phyloP scores from a whole-genome alignment of 2,329 filamentous ascomycete species.

The Plenodomus biglobosus region DNA sequence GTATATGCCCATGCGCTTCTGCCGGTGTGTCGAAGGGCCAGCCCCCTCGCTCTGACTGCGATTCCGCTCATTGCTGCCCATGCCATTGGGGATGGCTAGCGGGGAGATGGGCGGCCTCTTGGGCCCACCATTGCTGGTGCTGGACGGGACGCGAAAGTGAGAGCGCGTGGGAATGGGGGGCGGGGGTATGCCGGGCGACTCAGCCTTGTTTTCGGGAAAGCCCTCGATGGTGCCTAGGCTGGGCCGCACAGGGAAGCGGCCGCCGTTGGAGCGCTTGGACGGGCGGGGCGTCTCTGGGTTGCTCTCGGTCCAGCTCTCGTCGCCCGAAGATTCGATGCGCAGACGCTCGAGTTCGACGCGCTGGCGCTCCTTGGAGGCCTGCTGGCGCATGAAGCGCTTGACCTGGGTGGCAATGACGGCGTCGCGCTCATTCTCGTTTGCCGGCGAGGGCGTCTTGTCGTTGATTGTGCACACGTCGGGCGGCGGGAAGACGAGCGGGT shows the following conservation, averaged over 20 bases:
- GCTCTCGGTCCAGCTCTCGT: constrained; percentile 61
- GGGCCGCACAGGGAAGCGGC: constrained; percentile 66
- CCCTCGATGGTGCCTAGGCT: constrained; percentile 66
- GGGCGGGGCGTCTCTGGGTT: constrained; percentile 76
- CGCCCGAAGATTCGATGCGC: constrained; percentile 50
- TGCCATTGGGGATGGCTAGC: constrained; percentile 62
- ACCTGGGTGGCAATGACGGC: constrained; percentile 62
- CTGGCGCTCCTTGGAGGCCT: constrained; percentile 41
- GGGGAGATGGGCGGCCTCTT: constrained; percentile 74
- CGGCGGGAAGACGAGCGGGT: constrained; percentile 77
- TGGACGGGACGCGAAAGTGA: constrained; percentile 74
- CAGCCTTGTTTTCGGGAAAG: constrained; percentile 48
- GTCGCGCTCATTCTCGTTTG: constrained; percentile 62
- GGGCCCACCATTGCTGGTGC: constrained; percentile 60
- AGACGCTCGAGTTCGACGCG: constrained; percentile 36
- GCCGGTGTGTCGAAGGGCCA: constrained; percentile 53
- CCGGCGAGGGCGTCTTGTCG: constrained; percentile 47
- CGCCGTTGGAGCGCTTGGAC: constrained; percentile 57
- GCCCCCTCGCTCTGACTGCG: constrained; percentile 65
- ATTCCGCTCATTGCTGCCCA: constrained; percentile 62
- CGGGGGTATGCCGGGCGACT: constrained; percentile 45
- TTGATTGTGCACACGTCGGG: constrained; percentile 48
- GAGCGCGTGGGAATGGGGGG: constrained; percentile 80
- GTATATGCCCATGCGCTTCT: constrained; percentile 63
- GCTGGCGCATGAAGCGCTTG: constrained; percentile 58